Conservation (phyloP, 1,284 basidiomycete species). For the Marasmius sp. region DNA sequence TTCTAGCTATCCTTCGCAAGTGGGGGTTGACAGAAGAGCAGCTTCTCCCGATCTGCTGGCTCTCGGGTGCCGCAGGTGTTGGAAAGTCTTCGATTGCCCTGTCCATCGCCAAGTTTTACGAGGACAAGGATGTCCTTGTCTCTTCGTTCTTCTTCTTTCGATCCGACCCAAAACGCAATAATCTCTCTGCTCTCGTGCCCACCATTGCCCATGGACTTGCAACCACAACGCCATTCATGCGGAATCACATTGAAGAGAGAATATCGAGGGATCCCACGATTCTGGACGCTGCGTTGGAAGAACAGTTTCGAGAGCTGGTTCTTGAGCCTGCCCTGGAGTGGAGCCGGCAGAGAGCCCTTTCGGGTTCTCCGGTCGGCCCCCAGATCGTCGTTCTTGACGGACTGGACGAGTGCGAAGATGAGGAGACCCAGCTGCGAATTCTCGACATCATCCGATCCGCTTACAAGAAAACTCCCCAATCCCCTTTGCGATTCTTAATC, state of each 20-base stretch:
- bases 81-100: conserved; percentile 21
- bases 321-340: no score
- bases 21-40: conserved; percentile 8
- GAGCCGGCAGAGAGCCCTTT: no score
- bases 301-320: background rate
- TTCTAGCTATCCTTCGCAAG: conserved; percentile 8
- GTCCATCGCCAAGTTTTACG: conserved; percentile 12
- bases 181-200: background rate
- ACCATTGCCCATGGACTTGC: conserved; percentile 2
- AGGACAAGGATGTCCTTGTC: background rate
- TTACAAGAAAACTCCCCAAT: background rate
- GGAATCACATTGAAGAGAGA: background rate
- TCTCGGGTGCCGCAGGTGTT: conserved; percentile 15
- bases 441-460: background rate
- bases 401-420: conserved; percentile 16
- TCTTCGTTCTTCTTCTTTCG: no score
- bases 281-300: background rate
- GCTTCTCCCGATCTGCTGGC: conserved; percentile 11
- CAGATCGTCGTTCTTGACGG: conserved; percentile 15
- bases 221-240: background rate
- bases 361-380: background rate
- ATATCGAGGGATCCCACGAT: background rate
- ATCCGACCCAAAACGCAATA: background rate
- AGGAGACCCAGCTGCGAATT: background rate
- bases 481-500: conserved; percentile 18